A percentile compares a stretch with the other conserved stretches of the same genome.
Conservation (phyloP, 2,329 filamentous ascomycete genomes). For the Thelonectria olida region DNA sequence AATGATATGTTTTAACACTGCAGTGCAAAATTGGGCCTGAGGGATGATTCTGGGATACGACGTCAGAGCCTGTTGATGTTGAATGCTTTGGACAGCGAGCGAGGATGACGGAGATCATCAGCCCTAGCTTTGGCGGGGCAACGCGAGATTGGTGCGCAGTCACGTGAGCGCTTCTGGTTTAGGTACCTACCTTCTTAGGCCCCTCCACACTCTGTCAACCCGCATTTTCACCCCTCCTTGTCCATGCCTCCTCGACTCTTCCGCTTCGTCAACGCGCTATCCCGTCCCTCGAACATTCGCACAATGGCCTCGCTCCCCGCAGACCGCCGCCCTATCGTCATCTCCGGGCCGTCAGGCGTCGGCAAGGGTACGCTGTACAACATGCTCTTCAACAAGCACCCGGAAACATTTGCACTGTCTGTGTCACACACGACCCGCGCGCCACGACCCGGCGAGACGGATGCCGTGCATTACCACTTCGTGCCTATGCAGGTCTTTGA, state of each 20-base stretch:
- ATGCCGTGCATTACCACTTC: constrained; percentile 86
- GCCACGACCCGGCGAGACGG: constrained; percentile 78
- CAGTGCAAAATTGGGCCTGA: constrained; percentile 9
- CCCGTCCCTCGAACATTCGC: not conserved
- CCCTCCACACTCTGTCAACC: constrained; percentile 1
- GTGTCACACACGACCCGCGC: constrained; percentile 81
- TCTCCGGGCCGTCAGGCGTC: constrained; percentile 81
- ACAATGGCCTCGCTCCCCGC: constrained; percentile 45
- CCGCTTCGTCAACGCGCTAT: constrained; percentile 1
- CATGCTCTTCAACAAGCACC: constrained; percentile 69
- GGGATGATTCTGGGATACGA: constrained; percentile 2
- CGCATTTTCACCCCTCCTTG: not conserved
- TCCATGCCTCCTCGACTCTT: constrained; percentile 9
- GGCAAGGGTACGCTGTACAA: constrained; percentile 85
- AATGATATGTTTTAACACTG: not conserved
- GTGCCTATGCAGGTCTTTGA: constrained; percentile 73
- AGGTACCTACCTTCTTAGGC: no score
- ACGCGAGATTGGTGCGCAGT: constrained; percentile 59
- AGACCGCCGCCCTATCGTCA: constrained; percentile 73
- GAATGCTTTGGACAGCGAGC: constrained; percentile 22
- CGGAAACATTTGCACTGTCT: constrained; percentile 62
- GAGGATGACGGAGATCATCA: constrained; percentile 35
- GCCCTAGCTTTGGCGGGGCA: constrained; percentile 60
- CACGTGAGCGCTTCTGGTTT: constrained; percentile 56
- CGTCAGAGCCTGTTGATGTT: constrained; percentile 12